Percentiles rank a stretch among this genome's conserved stretches.
These are phyloP conservation scores for Neonectria faginata DNA, from an alignment of 2,329 filamentous ascomycete species.

Conservation along the genomic window DNA sequence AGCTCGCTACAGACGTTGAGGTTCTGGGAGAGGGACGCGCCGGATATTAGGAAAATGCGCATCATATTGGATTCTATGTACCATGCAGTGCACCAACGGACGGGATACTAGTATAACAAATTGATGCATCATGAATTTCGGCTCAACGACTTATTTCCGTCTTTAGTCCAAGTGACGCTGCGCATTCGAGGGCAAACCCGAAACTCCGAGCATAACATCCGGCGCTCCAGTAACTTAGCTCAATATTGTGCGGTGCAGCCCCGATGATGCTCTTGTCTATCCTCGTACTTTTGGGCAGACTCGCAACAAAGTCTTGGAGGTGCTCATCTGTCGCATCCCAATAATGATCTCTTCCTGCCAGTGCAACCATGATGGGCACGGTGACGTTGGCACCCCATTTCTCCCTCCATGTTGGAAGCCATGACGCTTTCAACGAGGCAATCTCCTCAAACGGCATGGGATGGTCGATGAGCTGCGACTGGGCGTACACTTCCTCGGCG, in stretches of 20 bases:
- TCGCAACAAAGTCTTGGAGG: constrained; percentile 23
- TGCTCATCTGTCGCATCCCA: constrained; percentile 39
- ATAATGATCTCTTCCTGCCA: constrained; percentile 32
- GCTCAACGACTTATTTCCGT: constrained; percentile 1
- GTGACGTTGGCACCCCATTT: constrained; percentile 35
- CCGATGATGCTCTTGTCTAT: constrained; percentile 35
- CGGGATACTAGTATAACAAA: neutral
- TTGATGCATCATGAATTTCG: neutral
- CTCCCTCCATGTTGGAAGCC: constrained; percentile 35
- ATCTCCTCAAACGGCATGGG: constrained; percentile 36
- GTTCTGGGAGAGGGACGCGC: neutral
- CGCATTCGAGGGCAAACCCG: constrained; percentile 39
- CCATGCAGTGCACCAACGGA: neutral
- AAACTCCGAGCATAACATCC: constrained; percentile 40
- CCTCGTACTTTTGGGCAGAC: constrained; percentile 29
- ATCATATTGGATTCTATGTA: neutral
- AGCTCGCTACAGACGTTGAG: neutral
- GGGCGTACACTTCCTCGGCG: constrained; percentile 31
- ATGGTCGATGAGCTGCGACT: constrained; percentile 33
- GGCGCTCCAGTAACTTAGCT: constrained; percentile 36
- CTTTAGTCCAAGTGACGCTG: constrained; percentile 25
- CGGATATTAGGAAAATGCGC: neutral
- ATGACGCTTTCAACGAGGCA: constrained; percentile 21
- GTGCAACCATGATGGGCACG: constrained; percentile 32
- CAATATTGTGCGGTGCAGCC: constrained; percentile 37